phyloP scores from a whole-genome alignment of 2,329 filamentous ascomycete genomes.

The Talaromyces sp. region DNA sequence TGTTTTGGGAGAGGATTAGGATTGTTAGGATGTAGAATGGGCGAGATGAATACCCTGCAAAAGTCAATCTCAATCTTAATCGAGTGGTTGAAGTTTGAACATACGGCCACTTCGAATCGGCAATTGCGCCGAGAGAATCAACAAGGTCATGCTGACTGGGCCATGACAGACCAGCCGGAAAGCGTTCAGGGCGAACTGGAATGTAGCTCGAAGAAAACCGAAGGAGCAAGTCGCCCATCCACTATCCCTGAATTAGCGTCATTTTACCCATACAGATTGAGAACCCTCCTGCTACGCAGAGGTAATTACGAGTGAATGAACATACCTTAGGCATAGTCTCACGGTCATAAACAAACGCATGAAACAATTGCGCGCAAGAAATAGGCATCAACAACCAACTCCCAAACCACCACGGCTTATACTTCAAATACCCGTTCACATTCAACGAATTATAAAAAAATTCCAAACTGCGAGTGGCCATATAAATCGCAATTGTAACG shows the following conservation, averaged over 20 bases:
- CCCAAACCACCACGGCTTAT: slow-evolving; percentile 76
- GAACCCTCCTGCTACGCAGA: too few species aligned
- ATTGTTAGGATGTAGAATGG: slow-evolving; percentile 75
- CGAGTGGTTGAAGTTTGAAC: slow-evolving; percentile 30
- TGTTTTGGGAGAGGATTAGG: slow-evolving; percentile 54
- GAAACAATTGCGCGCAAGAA: slow-evolving; percentile 68
- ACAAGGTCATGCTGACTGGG: slow-evolving; percentile 70
- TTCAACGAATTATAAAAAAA: slow-evolving; percentile 81
- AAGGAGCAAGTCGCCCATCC: slow-evolving; percentile 61
- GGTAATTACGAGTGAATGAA: background rate
- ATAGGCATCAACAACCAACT: slow-evolving; percentile 77
- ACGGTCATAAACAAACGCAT: slow-evolving; percentile 70
- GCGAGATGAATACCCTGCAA: slow-evolving; percentile 67
- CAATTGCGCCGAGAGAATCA: slow-evolving; percentile 75
- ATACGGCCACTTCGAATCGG: slow-evolving; percentile 75
- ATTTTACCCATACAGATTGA: background rate
- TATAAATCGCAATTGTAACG: slow-evolving; percentile 74
- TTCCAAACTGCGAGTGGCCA: slow-evolving; percentile 74
- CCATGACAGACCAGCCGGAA: slow-evolving; percentile 65
- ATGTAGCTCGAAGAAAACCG: slow-evolving; percentile 73
- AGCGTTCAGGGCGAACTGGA: slow-evolving; percentile 63
- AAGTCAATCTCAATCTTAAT: background rate
- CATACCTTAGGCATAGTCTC: slow-evolving; percentile 64
- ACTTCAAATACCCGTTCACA: slow-evolving; percentile 61
- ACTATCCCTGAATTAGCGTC: slow-evolving; percentile 25